Base-by-base conservation (phyloP, 441 rosid genomes). In the Lepidium campestre region DNA sequence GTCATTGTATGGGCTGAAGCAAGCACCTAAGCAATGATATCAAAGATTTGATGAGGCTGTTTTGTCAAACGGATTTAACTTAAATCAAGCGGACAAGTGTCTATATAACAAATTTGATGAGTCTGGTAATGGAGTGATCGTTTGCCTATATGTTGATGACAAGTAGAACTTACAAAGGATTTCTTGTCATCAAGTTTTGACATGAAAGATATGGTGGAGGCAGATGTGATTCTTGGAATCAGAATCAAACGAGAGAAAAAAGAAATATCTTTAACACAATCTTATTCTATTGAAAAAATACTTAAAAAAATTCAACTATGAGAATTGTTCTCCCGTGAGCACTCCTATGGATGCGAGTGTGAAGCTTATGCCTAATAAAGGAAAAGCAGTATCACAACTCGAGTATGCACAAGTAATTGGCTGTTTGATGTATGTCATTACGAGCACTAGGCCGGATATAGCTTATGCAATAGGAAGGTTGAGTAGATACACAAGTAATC, bases 121-220 rank as follows among this genome's bases (percentile, higher is more conserved):
- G 0, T 5, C 10, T 3, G 9, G 20, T 5, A 54, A 34, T 19
- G 19, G 47, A 34, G 53, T 68, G 2, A 55, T 68, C 23, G 48
- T 72, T 23, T 72, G 48, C 20, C 3, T 72, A 35, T 65, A 49
- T 57, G 62, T 57, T 7, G 45, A 72, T 65, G 66, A 54, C 40
- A 48, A 27, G 66, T 57, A 15, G 57, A 58, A 18, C 49, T n/a
- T 23, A 60, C 57, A 11, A 73, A 73, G 25, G 7, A 14, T 1
- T 41, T 54, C 1, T 45, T 71, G 14, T 46, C 59, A 34, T 56
- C 17, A 4, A 44, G 6, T 18, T 66, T 73, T 59, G 19, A 2
- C 13, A 44, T 60, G 37, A 59, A 73, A 67, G 57, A 44, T 8
- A 59, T 59, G 36, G 48, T 58, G 17, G 23, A 17, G 55, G 54